Base-by-base conservation (phyloP, 2,329 filamentous ascomycete species). In the Fusarium sambucinum region DNA sequence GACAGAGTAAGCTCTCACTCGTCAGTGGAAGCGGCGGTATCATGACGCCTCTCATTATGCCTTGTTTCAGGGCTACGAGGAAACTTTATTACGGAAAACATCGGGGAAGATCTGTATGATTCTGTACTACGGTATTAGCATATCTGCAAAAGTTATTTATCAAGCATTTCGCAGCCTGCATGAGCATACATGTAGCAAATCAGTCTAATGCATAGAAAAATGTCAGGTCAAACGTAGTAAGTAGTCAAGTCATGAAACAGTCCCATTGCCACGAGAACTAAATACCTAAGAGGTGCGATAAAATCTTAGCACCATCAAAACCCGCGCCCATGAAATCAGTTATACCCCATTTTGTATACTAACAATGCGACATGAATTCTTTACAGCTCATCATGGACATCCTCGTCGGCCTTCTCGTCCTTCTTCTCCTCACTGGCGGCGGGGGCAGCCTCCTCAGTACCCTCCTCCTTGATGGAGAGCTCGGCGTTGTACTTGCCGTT, bases 401-500 rank as follows among this genome's bases (percentile, higher is more conserved):
- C 81, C 78, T 85, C 80, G 37, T 65, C 47, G 75, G 84, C 78
- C 42, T 81, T 77, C 69, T 82, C 78, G 13, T 84, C 78, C 44
- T 81, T 82, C 77, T 85, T 78, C 66, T 84, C 80, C 76, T 87
- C 85, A 27, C 83, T 82, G 73, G 86, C 80, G 71, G 85, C 83
- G 58, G 84, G 82, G 42, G 84, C 83, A 59, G 83, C 80, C 78
- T 90, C 85, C 73, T 87, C 85, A 59, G 84, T 83, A 35, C 81
- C 79, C 72, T 86, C 86, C 73, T 85, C 85, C 74, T 81, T 80
- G 74, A 83, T 81, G 72, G 84, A 81, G 67, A 90, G 89, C 74
- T 90, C 89, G 70, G 92, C 89, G 81, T 91, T 89, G 87, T 96
- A 88, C 83, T 94, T 96, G 82, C 96, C 96, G 80, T 96, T 97